Base-by-base conservation (phyloP, 169 alveolate species). In the Blepharisma undulans region DNA sequence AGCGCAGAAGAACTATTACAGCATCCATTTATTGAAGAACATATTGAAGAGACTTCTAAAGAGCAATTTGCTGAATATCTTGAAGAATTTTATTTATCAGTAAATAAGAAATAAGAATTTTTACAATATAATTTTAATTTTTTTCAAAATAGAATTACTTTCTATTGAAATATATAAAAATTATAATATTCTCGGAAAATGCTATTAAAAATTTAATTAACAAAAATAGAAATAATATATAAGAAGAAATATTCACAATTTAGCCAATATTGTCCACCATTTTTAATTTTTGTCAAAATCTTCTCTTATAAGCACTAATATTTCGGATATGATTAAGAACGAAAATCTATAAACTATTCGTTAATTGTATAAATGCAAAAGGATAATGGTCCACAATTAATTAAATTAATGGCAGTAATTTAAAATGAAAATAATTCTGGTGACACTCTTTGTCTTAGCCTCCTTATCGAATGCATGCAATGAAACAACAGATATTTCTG, bases 1-100 rank as follows among this genome's bases (percentile, higher is more conserved):
- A 86, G 71, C 29, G 90, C 90, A 21, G 59, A 27, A n/a, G 82
- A 27, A 5, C 29, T 86, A 21, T 32, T 86, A 8, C 76, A n/a
- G 5, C 32, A 32, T 60, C 77, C 29, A 22, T 82, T 82, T 82
- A 79, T 79, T 79, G 88, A 91, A 82, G 92, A 95, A 60, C 89
- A 85, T 76, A 92, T 92, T 2, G 61, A 92, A 60, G 85, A 90
- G 36, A 48, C 66, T 0, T 48, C 66, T 48, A 48, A 48, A 5
- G 66, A 48, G 12, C 66, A 48, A 48, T 48, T 48, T 48, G 66
- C 66, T 48, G 66, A 48, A 18, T 48, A 48, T 48, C 66, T 48
- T 48, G 66, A 48, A 48, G 66, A 48, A 10, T 48, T 48, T 48
- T 48, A 48, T 48, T 18, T 18, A 48, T 48, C 66, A 48, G 21